A percentile compares a stretch with the other conserved stretches of the same genome.
These are phyloP conservation scores for Trichothecium roseum DNA, from an alignment of 2,329 filamentous ascomycete genomes.

Conservation along the genomic window DNA sequence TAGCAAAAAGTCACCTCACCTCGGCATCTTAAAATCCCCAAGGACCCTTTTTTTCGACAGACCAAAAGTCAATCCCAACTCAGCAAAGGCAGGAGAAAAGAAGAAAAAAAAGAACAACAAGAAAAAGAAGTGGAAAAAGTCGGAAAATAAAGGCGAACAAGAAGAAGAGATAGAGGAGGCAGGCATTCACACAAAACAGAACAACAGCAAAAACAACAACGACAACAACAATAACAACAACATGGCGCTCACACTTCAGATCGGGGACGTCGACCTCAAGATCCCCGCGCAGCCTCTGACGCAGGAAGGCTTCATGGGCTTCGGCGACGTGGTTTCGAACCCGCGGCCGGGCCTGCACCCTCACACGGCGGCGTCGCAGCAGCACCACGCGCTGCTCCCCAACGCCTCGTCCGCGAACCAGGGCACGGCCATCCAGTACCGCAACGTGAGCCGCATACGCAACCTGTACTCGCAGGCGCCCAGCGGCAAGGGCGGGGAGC, in stretches of 20 bases:
- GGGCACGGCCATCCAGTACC: constrained; percentile 78
- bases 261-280: constrained; percentile 12
- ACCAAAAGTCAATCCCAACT: no score
- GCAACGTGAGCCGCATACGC: constrained; percentile 62
- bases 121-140: no score
- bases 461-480: constrained; percentile 61
- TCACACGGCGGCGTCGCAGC: constrained; percentile 28
- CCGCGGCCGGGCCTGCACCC: constrained; percentile 49
- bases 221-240: neutral
- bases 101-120: no score
- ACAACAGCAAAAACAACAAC: neutral
- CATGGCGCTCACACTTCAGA: constrained; percentile 16
- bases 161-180: no score
- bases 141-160: no score
- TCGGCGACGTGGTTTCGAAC: constrained; percentile 75
- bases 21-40: neutral
- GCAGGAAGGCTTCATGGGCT: constrained; percentile 58
- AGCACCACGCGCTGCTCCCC: constrained; percentile 25
- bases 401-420: constrained; percentile 64
- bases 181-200: no score
- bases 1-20: no score
- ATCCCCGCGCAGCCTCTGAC: constrained; percentile 58
- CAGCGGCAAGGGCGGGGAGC: constrained; percentile 34
- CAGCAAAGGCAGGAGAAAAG: no score
- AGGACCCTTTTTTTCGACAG: constrained; percentile 1